Evolutionary conservation across 1,139 yeast genomes (phyloP), one percentile per base, ranked within the genome.

Genomic region (Pichia sp.): DNA sequence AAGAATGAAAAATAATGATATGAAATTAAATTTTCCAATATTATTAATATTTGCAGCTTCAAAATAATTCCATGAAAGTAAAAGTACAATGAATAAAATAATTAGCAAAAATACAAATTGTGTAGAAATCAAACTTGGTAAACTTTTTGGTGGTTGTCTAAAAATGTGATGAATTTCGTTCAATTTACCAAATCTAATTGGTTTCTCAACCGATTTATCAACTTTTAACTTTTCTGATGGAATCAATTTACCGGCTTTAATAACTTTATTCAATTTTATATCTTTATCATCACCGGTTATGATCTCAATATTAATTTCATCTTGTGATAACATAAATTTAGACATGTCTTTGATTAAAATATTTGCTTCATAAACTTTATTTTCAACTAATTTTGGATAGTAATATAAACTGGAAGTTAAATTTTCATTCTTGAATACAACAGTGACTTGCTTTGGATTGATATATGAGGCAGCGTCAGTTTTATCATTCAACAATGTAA

Each of bases 111-210:
- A 67, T 25, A 76, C 73, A 62, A 87, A 86, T 0, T 73, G 64
- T 27, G 76, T 55, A 1, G 95, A 87, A 44, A 87, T 60, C 2
- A 74, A 56, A 13, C 82, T 67, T 53, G 80, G 73, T 13, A 83
- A 83, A 27, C 83, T 80, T 47, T 70, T 68, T 42, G 84, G 83
- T 30, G 80, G 79, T 8, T 71, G 65, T 55, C 75, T 76, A 74
- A 90, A 90, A 47, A 73, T 69, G 67, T 89, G 95, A 59, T 73
- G 73, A 60, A 90, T 86, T 68, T 87, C 95, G 9, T 86, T 83
- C 66, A 76, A 70, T 31, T 73, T 64, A 2, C 77, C 83, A 55
- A 80, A 70, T 62, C 77, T 73, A 10, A 64, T 58, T n/a, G 75
- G 69, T 53, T 68, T 63, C 13, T 56, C 60, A 55, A 73, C 65